Base-by-base conservation (phyloP, 2,329 filamentous ascomycete species). In the Zalaria obscura region DNA sequence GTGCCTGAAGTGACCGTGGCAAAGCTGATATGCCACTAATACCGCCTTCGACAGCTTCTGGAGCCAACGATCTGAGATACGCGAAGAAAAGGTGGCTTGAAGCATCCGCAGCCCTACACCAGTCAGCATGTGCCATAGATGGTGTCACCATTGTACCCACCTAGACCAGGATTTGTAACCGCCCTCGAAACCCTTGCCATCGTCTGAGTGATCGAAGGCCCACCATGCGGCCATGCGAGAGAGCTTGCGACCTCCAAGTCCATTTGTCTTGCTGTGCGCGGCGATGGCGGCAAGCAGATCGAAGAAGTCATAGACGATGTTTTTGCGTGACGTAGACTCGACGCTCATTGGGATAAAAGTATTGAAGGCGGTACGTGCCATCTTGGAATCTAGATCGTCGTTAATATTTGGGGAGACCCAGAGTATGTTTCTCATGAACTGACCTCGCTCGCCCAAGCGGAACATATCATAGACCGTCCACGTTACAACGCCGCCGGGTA, bases 381-480 rank as follows among this genome's bases (percentile, higher is more conserved):
- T 77, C 55, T 83, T 80, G 4, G 91, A 94, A 65, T 96, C 91
- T 93, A 57, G 31, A 18, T 37, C 31, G 37, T 27, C 37, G 48
- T 53, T 27, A 54, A 46, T 18, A 26, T 47, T 42, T 41, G 31
- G 29, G 25, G 28, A 27, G 6, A 34, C 7, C 9, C 35, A 33
- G 31, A 27, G 35, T 3, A 25, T 27, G 28, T 5, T 27, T 38
- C 25, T 37, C 5, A 35, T 27, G 35, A 33, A 27, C 63, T 50
- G 73, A 93, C 87, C 87, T 69, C 82, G 76, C 66, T 98, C 91
- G 57, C 91, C 91, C 50, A 93, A 80, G 55, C 83, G 87, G 70
- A 98, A 98, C 25, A 93, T 73, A 59, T 96, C 88, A 57, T 98
- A 98, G 35, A 86, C 86, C 55, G 95, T 87, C 91, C 91, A 96